Base-by-base conservation (phyloP, 352 stramenopile genomes). In the Albugo laibachii region DNA sequence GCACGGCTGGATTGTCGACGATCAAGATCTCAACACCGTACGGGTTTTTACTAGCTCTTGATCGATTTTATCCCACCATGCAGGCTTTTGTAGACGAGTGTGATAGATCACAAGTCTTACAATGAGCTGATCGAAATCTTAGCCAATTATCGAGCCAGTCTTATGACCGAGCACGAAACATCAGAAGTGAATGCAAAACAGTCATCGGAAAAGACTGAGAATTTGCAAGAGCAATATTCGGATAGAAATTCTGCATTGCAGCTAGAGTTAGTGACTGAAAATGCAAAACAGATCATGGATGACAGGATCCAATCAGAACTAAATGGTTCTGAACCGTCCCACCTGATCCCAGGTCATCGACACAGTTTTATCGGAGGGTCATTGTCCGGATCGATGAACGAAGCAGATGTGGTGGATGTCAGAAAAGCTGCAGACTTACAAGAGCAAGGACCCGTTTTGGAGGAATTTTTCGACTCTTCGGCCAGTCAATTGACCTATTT, bases 1-100 rank as follows among this genome's bases (percentile, higher is more conserved):
- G 31, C 95, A 99, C 57, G 94, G 94, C 12, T 99, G 95, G 95
- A 59, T 98, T n/a, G 47, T 97, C 12, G 94, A 98, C 58, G 68
- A 80, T 5, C 68, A 96, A 47, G 83, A 97, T 57, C 56, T 69
- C 14, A 56, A 64, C 38, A 93, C 86, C 54, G 72, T 83, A 35
- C 14, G 63, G 40, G 12, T 1, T 31, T 8, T 43, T 31, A 16
- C n/a, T 27, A 20, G 8, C 16, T 24, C 27, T 35, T 21, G 2
- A 18, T 49, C 43, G 5, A 41, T 55, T 14, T 19, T 15, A 43
- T 37, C 27, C 13, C 6, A 13, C 52, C 13, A 45, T 46, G 1
- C 5, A 27, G 54, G 16, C 11, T 45, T 41, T 35, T 50, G 2
- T 44, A 81, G 69, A 55, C 74, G 49, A 55, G 62, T 20, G 67